A percentile compares a stretch with the other conserved stretches of the same genome.
phyloP scores from a whole-genome alignment of 208 protist species.

The Leishmania braziliensis region DNA sequence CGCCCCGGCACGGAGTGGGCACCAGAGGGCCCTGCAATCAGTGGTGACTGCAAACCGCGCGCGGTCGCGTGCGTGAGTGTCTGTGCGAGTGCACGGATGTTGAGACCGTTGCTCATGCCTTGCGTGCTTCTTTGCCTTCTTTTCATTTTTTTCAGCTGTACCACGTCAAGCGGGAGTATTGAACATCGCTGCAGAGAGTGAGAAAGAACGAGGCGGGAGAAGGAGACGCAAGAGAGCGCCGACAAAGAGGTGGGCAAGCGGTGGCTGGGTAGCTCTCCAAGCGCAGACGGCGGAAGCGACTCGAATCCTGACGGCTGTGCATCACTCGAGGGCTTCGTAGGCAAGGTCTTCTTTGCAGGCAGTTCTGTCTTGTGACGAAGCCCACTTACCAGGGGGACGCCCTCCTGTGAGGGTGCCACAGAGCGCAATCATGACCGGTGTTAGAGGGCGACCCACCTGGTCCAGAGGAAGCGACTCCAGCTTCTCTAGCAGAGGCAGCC shows the following conservation, averaged over 20 bases:
- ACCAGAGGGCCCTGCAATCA: background rate
- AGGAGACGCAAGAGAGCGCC: background rate
- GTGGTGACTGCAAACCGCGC: background rate
- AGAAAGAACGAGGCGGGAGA: background rate
- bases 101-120: background rate
- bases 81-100: background rate
- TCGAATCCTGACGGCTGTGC: background rate
- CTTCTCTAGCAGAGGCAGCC: constrained; percentile 69
- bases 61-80: background rate
- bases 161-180: background rate
- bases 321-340: constrained; percentile 8
- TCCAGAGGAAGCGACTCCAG: constrained; percentile 72
- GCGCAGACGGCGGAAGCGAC: background rate
- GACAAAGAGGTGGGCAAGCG: background rate
- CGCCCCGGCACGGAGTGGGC: background rate
- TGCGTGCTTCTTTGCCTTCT: background rate
- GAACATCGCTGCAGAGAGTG: background rate
- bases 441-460: constrained; percentile 54
- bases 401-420: constrained; percentile 77
- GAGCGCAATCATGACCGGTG: constrained; percentile 61
- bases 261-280: background rate
- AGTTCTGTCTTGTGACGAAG: constrained; percentile 3
- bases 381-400: constrained; percentile 54
- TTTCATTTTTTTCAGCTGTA: too few species aligned
- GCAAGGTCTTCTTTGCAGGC: constrained; percentile 16